Evolutionary conservation across 805 yeast genomes (phyloP), one percentile per base, ranked within the genome.

Genomic region (Lachancea dasiensis): DNA sequence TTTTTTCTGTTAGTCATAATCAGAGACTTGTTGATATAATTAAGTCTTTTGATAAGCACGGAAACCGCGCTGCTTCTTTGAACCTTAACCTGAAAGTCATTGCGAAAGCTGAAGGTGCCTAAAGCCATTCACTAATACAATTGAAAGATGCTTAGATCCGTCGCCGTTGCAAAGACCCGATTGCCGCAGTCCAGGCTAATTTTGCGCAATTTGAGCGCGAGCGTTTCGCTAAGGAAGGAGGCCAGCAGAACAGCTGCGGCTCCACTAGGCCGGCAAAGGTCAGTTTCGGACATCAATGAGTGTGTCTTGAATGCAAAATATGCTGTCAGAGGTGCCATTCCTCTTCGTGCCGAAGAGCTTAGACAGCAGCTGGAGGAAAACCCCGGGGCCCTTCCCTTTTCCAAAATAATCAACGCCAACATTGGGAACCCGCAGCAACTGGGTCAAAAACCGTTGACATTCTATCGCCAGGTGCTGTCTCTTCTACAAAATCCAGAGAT

Each of bases 351-450:
- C 18, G 97, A 90, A 52, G 84, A 86, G 55, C 65, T 92, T 41
- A 70, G 79, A 41, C 64, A 62, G 7, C 72, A 75, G 48, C 68
- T 92, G 27, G 57, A 60, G 8, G 58, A 65, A 28, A 68, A 74
- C 27, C 79, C 83, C 18, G 69, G 67, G 14, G 75, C 83, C 4
- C 65, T 86, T 47, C 95, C 95, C 1, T 92, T 87, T 56, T 64
- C 73, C 29, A 67, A 73, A 43, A 84, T 92, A 51, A 82, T 94
- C 57, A 80, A 77, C 53, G 92, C 96, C 46, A 92, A 92, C 59
- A 92, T 92, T 46, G 99, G 99, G 21, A 92, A 92, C 59, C 99
- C 99, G 2, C 99, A 92, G 63, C 97, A 90, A 60, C 70, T 92
- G 56, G 90, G 86, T 50, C 99, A 92, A 62, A 73, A 79, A 53